A percentile compares a stretch with the other conserved stretches of the same genome.
Conservation (phyloP, 2,329 filamentous ascomycete genomes). For the Dactylellina drechsleri region DNA sequence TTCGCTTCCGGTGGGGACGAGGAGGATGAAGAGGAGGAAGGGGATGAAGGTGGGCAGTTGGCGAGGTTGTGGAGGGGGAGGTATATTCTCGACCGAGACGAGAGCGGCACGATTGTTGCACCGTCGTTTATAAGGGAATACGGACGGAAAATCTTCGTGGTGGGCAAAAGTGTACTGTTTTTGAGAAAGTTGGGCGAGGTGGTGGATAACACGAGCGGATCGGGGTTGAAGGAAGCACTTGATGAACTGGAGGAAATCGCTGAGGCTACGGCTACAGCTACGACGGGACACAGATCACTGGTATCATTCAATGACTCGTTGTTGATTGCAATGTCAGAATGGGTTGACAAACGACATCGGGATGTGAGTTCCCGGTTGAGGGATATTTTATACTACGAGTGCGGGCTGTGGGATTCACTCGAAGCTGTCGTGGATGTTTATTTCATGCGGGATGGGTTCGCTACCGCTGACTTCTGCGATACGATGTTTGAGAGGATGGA, state of each 20-base stretch:
- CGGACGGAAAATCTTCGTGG: conserved; percentile 79
- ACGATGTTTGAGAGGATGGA: conserved; percentile 81
- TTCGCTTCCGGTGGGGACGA: conserved; percentile 46
- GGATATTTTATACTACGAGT: conserved; percentile 73
- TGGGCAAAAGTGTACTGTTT: conserved; percentile 88
- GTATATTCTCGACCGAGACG: conserved; percentile 73
- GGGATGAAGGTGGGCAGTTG: conserved; percentile 64
- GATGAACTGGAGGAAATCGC: conserved; percentile 61
- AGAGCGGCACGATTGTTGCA: conserved; percentile 71
- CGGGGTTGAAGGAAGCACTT: conserved; percentile 59
- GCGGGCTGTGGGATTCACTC: conserved; percentile 73
- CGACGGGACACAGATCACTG: conserved; percentile 54
- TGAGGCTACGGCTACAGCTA: conserved; percentile 72
- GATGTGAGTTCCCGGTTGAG: conserved; percentile 75
- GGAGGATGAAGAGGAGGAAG: conserved; percentile 55
- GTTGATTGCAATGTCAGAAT: conserved; percentile 74
- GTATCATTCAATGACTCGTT: conserved; percentile 80
- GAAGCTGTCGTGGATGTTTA: conserved; percentile 77
- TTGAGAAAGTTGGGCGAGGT: conserved; percentile 75
- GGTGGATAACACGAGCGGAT: conserved; percentile 57
- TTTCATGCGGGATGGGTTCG: conserved; percentile 75
- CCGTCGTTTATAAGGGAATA: conserved; percentile 79
- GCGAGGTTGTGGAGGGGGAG: conserved; percentile 79
- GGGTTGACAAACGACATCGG: conserved; percentile 79
- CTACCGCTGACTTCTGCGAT: conserved; percentile 67